phyloP scores from a whole-genome alignment of 2,329 filamentous ascomycete species.

The Samsoniella hepiali region DNA sequence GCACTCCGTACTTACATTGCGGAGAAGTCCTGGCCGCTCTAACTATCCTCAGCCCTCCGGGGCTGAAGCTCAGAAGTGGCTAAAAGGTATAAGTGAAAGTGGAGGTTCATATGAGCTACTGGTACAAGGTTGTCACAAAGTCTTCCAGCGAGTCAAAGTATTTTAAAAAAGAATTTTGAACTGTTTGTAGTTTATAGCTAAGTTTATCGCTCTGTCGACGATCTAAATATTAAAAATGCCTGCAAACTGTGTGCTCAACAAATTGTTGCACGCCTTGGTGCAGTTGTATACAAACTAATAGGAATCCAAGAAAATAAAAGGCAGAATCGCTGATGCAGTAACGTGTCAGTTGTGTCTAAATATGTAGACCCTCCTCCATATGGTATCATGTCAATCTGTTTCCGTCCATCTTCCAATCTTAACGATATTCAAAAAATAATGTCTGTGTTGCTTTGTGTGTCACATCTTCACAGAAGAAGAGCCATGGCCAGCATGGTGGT shows the following conservation, averaged over 20 bases:
- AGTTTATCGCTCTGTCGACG: neutral
- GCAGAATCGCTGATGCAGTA: slow-evolving; percentile 5
- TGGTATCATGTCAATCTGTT: slow-evolving; percentile 3
- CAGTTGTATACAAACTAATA: slow-evolving; percentile 1
- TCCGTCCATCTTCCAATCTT: neutral
- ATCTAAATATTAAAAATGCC: neutral
- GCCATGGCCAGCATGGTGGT: slow-evolving; percentile 18
- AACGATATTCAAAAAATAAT: slow-evolving; percentile 3
- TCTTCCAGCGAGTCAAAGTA: neutral
- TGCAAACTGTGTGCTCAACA: neutral
- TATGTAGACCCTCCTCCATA: neutral
- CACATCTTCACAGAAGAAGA: slow-evolving; percentile 11
- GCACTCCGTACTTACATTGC: neutral
- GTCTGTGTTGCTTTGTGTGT: neutral
- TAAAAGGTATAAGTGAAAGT: slow-evolving; percentile 1
- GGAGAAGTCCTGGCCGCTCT: neutral
- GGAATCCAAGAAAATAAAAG: neutral
- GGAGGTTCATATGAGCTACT: neutral
- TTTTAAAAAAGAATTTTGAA: neutral
- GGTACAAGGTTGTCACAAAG: neutral
- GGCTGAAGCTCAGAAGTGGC: slow-evolving; percentile 11
- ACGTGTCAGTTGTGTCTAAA: neutral
- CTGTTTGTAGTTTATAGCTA: slow-evolving; percentile 9
- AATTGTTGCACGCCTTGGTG: neutral
- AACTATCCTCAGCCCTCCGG: neutral